Evolutionary conservation across 345 rosid species (phyloP).

Genomic region (Erucastrum elatum): DNA sequence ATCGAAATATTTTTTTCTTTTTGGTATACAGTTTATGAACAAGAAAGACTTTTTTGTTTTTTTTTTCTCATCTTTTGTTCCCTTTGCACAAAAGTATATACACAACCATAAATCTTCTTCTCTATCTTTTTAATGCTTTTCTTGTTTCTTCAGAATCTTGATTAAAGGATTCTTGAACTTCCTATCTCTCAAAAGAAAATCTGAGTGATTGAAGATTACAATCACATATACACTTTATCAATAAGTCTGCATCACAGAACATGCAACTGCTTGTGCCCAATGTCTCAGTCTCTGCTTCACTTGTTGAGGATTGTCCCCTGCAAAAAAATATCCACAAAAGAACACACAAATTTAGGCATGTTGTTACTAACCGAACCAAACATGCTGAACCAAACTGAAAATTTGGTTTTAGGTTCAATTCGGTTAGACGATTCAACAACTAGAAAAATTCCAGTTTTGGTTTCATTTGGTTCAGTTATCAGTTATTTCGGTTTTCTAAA

Average conservation of each 20-base stretch:
- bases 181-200: slow-evolving; percentile 28
- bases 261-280: slow-evolving; percentile 99
- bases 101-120: slow-evolving; percentile 22
- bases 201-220: slow-evolving; percentile 22
- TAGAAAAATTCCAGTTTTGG: background rate
- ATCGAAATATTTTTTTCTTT: background rate
- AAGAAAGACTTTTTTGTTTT: background rate
- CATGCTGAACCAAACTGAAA: background rate
- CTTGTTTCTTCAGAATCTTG: background rate
- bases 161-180: slow-evolving; percentile 6
- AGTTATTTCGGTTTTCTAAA: background rate
- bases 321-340: background rate
- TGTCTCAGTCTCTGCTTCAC: slow-evolving; percentile 83
- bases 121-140: background rate
- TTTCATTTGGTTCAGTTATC: background rate
- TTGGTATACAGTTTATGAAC: slow-evolving; percentile 31
- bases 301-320: slow-evolving; percentile 50
- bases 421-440: background rate
- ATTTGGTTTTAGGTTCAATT: background rate
- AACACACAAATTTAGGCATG: background rate
- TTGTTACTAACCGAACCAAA: background rate
- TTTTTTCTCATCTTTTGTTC: slow-evolving; percentile 1
- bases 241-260: slow-evolving; percentile 65
- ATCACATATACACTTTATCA: slow-evolving; percentile 23
- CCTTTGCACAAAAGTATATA: slow-evolving; percentile 29